Percentiles rank a stretch among this genome's conserved stretches.
phyloP scores from a whole-genome alignment of 768 basidiomycete genomes.

The Auricularia cornea region DNA sequence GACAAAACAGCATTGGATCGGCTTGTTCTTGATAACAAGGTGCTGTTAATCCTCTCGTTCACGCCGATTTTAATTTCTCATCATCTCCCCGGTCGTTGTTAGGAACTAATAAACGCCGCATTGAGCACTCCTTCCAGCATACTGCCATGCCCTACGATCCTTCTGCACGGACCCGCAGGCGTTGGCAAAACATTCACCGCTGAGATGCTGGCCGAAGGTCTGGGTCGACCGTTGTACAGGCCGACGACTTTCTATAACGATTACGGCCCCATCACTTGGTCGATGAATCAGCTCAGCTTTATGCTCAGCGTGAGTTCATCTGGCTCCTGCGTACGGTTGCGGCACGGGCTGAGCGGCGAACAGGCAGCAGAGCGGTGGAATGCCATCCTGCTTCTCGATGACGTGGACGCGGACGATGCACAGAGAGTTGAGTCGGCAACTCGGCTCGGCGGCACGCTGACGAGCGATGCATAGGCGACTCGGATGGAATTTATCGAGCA shows the following conservation, averaged over 20 bases:
- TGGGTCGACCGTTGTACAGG: slow-evolving; percentile 44
- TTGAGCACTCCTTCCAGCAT: slow-evolving; percentile 29
- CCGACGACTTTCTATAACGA: slow-evolving; percentile 49
- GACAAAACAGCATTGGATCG: background rate
- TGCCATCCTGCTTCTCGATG: slow-evolving; percentile 28
- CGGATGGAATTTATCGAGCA: slow-evolving; percentile 15
- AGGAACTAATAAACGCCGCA: slow-evolving; percentile 7
- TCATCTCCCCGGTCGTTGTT: background rate
- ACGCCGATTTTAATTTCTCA: background rate
- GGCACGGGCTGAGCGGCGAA: slow-evolving; percentile 16
- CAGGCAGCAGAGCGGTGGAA: slow-evolving; percentile 27
- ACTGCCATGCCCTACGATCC: slow-evolving; percentile 27
- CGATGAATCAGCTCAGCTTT: slow-evolving; percentile 34
- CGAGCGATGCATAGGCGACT: slow-evolving; percentile 11
- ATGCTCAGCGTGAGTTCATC: slow-evolving; percentile 12
- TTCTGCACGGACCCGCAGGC: slow-evolving; percentile 25
- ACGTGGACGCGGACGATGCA: slow-evolving; percentile 59
- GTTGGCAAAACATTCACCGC: slow-evolving; percentile 28
- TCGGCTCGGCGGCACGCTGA: background rate
- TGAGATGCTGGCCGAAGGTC: slow-evolving; percentile 43
- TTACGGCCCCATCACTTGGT: slow-evolving; percentile 36
- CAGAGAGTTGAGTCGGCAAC: slow-evolving; percentile 16
- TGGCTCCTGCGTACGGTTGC: background rate
- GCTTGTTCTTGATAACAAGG: background rate
- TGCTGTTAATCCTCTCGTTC: background rate